phyloP scores from a whole-genome alignment of 2,329 filamentous ascomycete genomes.

The Hirsutella minnesotensis region DNA sequence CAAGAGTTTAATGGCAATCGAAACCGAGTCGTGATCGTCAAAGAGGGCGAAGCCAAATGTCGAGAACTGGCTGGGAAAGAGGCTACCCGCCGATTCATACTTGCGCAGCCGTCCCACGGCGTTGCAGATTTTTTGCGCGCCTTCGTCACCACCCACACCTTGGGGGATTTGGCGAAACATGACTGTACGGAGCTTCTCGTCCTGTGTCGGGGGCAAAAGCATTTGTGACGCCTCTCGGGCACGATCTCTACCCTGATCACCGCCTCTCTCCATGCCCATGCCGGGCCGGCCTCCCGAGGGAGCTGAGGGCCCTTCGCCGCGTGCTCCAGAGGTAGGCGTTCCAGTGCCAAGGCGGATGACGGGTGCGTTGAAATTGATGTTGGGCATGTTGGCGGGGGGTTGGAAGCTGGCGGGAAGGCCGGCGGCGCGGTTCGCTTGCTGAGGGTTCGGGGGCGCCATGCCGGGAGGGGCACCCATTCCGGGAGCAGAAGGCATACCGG shows the following conservation, averaged over 20 bases:
- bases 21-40: slow-evolving; percentile 80
- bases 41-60: slow-evolving; percentile 94
- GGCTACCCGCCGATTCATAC: slow-evolving; percentile 65
- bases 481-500: slow-evolving; percentile 65
- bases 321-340: slow-evolving; percentile 41
- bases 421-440: slow-evolving; percentile 69
- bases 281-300: slow-evolving; percentile 28
- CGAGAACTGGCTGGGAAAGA: slow-evolving; percentile 48
- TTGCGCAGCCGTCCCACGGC: slow-evolving; percentile 69
- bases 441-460: slow-evolving; percentile 60
- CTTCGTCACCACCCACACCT: slow-evolving; percentile 63
- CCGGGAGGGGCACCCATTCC: slow-evolving; percentile 58
- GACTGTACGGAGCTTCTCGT: slow-evolving; percentile 85
- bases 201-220: slow-evolving; percentile 69
- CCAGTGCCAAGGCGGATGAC: slow-evolving; percentile 86
- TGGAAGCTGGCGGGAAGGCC: slow-evolving; percentile 76
- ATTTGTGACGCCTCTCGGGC: slow-evolving; percentile 58
- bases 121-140: slow-evolving; percentile 64
- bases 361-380: slow-evolving; percentile 96
- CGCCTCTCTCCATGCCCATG: slow-evolving; percentile 50
- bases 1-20: slow-evolving; percentile 74
- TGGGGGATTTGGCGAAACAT: slow-evolving; percentile 82
- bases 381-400: slow-evolving; percentile 81
- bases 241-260: slow-evolving; percentile 56
- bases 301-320: slow-evolving; percentile 26